Base-by-base conservation (phyloP, 331 rosid species). In the Saraca asoca region DNA sequence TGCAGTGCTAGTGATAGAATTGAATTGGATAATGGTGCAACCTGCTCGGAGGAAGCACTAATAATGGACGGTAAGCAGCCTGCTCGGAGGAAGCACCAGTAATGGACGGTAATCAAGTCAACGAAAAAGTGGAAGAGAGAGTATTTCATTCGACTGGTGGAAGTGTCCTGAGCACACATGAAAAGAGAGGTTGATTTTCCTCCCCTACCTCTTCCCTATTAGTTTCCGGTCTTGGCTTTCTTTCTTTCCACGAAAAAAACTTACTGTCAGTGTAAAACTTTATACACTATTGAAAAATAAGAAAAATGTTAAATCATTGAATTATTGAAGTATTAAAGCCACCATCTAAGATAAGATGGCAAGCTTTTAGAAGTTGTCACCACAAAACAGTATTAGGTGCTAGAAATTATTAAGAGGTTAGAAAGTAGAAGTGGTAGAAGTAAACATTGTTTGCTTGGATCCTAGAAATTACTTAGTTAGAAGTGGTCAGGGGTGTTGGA, bases 111-210 rank as follows among this genome's bases (percentile, higher is more conserved):
- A 24, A 24, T 24, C 31, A 24, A 24, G 31, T 24, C 31, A 3
- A 24, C 3, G 31, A 24, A 24, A 24, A 3, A 24, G 31, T 1
- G 1, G 31, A 24, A 24, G 31, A 63, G 53, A 80, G 62, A 33
- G 41, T 33, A 65, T 66, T 14, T 11, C 7, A 24, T 46, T 62
- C 67, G 15, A 51, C 9, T 43, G 71, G 62, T 41, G 58, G 37
- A 17, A n/a, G 7, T 65, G 70, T 20, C 45, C 63, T 11, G 41
- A 52, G 62, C 56, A 37, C 48, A 38, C 38, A 37, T 42, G 37
- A 38, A 46, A 54, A 53, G 51, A 56, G 46, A 69, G 80, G 85
- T 76, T 0, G n/a, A 14, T 43, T 57, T 42, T 38, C 4, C 71
- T 44, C 5, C 52, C 37, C n/a, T 19, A 19, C 52, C 18, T 39